Evolutionary conservation across 2,329 filamentous ascomycete genomes (phyloP), one percentile per base, ranked within the genome.

Genomic region (Fusarium cyanostomum): DNA sequence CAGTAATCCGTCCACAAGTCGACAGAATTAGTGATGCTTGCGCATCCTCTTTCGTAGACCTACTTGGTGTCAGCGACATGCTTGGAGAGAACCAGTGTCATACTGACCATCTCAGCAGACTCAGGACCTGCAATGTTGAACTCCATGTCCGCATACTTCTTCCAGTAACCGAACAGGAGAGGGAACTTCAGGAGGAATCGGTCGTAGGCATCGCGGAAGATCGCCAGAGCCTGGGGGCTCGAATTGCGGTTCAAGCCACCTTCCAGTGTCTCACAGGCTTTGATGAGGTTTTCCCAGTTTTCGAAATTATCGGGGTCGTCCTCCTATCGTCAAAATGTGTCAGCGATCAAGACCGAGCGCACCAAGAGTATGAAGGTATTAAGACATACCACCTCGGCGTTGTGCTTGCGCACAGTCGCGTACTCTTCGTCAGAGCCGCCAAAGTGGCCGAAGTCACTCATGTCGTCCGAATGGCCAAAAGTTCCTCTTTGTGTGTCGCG

Each of bases 1-100:
- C 94, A 98, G 81, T 97, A 99, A 73, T 96, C 94, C 50, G 92
- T 91, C 95, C 95, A 99, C 59, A 99, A 84, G 76, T 99, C 95
- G 72, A 97, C 94, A 31, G 94, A 98, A 74, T 92, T 92, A 53
- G 91, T 90, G 73, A 98, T 93, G 79, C 92, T 95, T 38, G 94
- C 92, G 72, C 97, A 91, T 68, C 95, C 95, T 76, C 95, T 88
- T 80, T 99, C 95, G 72, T 97, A 99, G 45, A 97, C 89, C 92
- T 96, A 70, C n/a, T 15, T 15, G 27, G 13, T 21, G 59, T 73
- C 58, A 66, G 44, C 37, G 12, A 31, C 24, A 31, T 52, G 28
- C 49, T 26, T 33, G 28, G 11, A 24, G 30, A 43, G 33, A 12
- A 34, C 31, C 15, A 51, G 49, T 6, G 31, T 33, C 13, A n/a